Evolutionary conservation across 345 rosid species (phyloP), one percentile per base, ranked within the genome.

Genomic region (Pugionium cornutum): DNA sequence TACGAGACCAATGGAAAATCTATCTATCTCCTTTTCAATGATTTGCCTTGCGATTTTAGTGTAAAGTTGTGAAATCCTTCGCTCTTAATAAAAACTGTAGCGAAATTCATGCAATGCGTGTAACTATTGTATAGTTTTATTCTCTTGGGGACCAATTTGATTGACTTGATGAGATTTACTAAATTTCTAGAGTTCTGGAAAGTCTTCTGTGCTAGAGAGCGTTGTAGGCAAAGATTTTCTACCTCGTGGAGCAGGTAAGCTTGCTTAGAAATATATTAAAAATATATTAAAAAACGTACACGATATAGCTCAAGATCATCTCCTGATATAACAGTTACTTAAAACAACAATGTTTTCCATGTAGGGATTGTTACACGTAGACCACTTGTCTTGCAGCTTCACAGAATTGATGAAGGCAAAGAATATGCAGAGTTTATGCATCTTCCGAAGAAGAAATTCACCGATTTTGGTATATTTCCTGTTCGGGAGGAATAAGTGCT

Each of bases 341-440:
- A 40, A 59, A 64, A 53, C 49, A 32, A 33, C 33, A 63, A 42
- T 59, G 64, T n/a, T 7, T 78, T 70, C 36, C 10, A 26, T 82
- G 77, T 77, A 92, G 98, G 98, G 64, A 92, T 89, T 79, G 97
- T 92, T 77, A 92, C 98, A 39, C 86, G 98, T 59, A 84, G 96
- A 74, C 98, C 98, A 77, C 91, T 89, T 51, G 98, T 92, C 46
- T 75, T 92, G 81, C 97, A 89, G 87, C 97, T 89, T 74, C 98
- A 92, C 60, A 82, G 78, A 79, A 82, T 89, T 67, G 94, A 83
- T 27, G 98, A 86, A 68, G 97, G 94, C 69, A 86, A 73, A 82
- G 98, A 92, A 66, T 89, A 89, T 77, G 98, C 87, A 26, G 97
- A 92, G 79, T 92, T 92, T 74, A 87, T 92, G 97, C 98, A 92